These are phyloP conservation scores for Pleurozium schreberi DNA, from an alignment of 225 moss, liverwort and hornwort species.

Conservation along the genomic window DNA sequence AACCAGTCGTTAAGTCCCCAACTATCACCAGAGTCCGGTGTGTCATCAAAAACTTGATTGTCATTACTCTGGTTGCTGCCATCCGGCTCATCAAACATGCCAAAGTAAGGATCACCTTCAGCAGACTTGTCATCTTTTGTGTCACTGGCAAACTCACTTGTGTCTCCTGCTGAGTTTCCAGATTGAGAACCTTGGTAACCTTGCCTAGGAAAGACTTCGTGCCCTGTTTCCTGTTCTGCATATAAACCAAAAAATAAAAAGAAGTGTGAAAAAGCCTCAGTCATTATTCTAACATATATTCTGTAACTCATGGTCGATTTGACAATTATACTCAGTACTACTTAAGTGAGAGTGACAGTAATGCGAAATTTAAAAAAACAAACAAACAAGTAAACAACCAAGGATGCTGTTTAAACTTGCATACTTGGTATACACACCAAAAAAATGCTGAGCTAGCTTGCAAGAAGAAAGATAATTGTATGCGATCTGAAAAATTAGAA, in stretches of 20 bases:
- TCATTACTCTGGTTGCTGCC: not conserved
- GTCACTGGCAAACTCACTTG: not conserved
- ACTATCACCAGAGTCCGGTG: slow-evolving; percentile 6
- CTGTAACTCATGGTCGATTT: not conserved
- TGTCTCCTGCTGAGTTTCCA: not conserved
- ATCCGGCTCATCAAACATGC: slow-evolving; percentile 20
- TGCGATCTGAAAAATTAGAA: not conserved
- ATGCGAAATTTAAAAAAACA: not conserved
- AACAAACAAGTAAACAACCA: not conserved
- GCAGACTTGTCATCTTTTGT: not conserved
- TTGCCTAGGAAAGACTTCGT: slow-evolving; percentile 35
- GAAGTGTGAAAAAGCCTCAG: not conserved
- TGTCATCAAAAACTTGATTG: slow-evolving; percentile 21
- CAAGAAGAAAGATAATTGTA: not conserved
- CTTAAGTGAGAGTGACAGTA: not conserved
- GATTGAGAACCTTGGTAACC: not conserved
- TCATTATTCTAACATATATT: not conserved
- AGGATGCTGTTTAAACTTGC: not conserved
- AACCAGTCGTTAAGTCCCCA: slow-evolving; percentile 26
- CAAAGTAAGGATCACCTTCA: slow-evolving; percentile 18
- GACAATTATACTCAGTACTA: not conserved
- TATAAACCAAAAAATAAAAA: not conserved
- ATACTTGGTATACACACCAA: not conserved
- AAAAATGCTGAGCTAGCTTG: not conserved
- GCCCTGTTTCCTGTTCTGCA: slow-evolving; percentile 22